These are phyloP conservation scores for Plantago elongata DNA, from an alignment of 257 asterid species.

Conservation along the genomic window DNA sequence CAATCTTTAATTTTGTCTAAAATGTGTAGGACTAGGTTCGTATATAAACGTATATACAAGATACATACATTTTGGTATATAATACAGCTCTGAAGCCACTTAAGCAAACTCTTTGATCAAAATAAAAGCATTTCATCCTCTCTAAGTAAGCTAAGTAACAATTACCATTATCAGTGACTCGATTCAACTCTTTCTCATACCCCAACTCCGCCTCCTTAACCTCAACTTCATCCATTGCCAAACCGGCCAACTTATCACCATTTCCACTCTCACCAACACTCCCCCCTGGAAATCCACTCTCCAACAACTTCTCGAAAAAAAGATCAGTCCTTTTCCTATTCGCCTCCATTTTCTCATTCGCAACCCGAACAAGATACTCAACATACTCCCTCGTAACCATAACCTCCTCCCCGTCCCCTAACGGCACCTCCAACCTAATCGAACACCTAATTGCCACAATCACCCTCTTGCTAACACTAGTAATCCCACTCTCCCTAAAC, in stretches of 20 bases:
- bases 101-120: too few species aligned
- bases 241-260: slow-evolving; percentile 25
- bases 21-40: too few species aligned
- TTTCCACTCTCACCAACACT: slow-evolving; percentile 17
- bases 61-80: too few species aligned
- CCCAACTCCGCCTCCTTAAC: slow-evolving; percentile 26
- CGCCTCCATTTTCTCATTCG: slow-evolving; percentile 81
- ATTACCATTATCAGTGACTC: slow-evolving; percentile 41
- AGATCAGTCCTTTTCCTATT: slow-evolving; percentile 67
- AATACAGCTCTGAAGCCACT: too few species aligned
- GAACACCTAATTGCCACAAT: slow-evolving; percentile 82
- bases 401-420: slow-evolving; percentile 51
- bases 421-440: slow-evolving; percentile 82
- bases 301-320: slow-evolving; percentile 44
- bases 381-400: slow-evolving; percentile 73
- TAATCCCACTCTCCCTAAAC: slow-evolving; percentile 95
- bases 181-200: slow-evolving; percentile 27
- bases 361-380: slow-evolving; percentile 59
- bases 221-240: slow-evolving; percentile 25
- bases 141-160: not conserved
- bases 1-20: not conserved
- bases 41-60: too few species aligned
- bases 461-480: slow-evolving; percentile 69
- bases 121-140: not conserved
- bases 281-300: slow-evolving; percentile 41